These are phyloP conservation scores for Cercophora sp. DNA, from an alignment of 495 filamentous ascomycete species.

Conservation along the genomic window DNA sequence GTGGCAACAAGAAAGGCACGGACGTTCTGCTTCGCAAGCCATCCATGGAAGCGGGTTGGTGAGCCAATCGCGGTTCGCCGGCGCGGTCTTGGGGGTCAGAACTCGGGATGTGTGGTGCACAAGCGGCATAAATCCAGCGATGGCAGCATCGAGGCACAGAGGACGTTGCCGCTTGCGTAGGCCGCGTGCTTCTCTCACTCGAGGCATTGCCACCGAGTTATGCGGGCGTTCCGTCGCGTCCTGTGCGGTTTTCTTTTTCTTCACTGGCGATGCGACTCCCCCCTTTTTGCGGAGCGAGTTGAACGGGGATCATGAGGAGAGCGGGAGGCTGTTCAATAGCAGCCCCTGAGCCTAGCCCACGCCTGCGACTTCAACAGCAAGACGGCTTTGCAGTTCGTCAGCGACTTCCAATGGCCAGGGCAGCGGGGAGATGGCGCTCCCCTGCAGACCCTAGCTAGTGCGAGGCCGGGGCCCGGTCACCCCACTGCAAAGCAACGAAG, in stretches of 20 bases:
- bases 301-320: background rate
- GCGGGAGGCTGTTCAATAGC: background rate
- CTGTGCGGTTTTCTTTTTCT: background rate
- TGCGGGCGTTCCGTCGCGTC: background rate
- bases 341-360: background rate
- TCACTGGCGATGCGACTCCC: background rate
- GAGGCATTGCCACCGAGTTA: conserved; percentile 6
- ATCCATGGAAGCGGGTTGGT: conserved; percentile 13
- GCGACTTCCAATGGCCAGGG: conserved; percentile 6
- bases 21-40: conserved; percentile 12
- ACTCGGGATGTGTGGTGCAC: conserved; percentile 12
- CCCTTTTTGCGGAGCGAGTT: background rate
- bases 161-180: background rate
- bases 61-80: conserved; percentile 1
- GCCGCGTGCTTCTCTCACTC: background rate
- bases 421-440: conserved; percentile 14
- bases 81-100: conserved; percentile 10
- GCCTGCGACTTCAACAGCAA: background rate
- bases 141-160: conserved; percentile 10
- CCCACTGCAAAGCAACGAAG: conserved; percentile 21
- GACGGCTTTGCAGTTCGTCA: background rate
- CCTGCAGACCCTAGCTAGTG: conserved; percentile 16
- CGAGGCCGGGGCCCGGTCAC: conserved; percentile 19
- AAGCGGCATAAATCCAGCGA: conserved; percentile 12
- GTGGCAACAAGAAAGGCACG: conserved; percentile 9